phyloP scores from a whole-genome alignment of 2,329 filamentous ascomycete species.

The Paraconiothyrium brasiliense region DNA sequence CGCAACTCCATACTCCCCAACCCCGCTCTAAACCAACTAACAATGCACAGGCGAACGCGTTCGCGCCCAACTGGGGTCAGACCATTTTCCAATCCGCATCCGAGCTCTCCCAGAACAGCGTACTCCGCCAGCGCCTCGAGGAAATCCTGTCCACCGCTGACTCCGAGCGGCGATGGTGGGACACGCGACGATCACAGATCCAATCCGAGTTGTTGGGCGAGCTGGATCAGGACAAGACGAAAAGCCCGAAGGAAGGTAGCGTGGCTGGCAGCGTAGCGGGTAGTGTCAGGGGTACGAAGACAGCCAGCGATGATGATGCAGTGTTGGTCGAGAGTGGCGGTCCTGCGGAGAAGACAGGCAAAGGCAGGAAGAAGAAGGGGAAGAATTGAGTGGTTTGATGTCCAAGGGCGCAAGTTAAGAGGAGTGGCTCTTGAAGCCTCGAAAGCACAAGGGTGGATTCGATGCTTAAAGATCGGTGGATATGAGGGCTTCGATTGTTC shows the following conservation, averaged over 20 bases:
- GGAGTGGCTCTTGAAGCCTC: background rate
- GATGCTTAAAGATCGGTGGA: background rate
- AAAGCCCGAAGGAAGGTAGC: slow-evolving; percentile 29
- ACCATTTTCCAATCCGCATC: slow-evolving; percentile 97
- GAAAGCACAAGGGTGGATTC: background rate
- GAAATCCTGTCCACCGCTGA: slow-evolving; percentile 77
- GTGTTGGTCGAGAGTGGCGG: slow-evolving; percentile 77
- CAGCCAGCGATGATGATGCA: slow-evolving; percentile 73
- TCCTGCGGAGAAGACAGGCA: slow-evolving; percentile 55
- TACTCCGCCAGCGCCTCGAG: slow-evolving; percentile 77
- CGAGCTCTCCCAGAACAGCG: slow-evolving; percentile 88
- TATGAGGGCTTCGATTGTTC: slow-evolving; percentile 8
- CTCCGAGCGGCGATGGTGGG: slow-evolving; percentile 91
- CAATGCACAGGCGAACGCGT: slow-evolving; percentile 79
- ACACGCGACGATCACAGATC: slow-evolving; percentile 78
- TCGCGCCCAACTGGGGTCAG: slow-evolving; percentile 88
- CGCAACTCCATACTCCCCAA: background rate
- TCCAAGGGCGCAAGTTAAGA: background rate
- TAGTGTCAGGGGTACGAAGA: slow-evolving; percentile 30
- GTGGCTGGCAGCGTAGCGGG: slow-evolving; percentile 40
- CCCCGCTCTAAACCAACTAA: slow-evolving; percentile 25
- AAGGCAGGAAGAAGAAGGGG: slow-evolving; percentile 70
- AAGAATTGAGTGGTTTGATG: slow-evolving; percentile 62
- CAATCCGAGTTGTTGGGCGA: slow-evolving; percentile 85
- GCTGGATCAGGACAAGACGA: slow-evolving; percentile 68